Evolutionary conservation across 768 basidiomycete genomes (phyloP).

Genomic region (Boletus rubescentipes): DNA sequence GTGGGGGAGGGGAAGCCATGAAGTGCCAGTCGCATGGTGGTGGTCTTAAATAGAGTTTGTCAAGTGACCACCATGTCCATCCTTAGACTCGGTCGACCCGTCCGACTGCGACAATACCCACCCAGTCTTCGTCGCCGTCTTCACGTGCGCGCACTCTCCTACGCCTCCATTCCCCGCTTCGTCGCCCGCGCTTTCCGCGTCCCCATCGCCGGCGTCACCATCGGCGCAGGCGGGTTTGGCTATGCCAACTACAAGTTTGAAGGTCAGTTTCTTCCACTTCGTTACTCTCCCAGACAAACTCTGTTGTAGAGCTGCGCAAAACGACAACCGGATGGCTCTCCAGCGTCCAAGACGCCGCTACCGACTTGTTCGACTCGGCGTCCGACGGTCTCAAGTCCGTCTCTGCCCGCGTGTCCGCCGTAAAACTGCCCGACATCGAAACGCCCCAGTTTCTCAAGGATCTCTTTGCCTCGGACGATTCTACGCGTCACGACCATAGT

Average conservation of each 20-base stretch:
- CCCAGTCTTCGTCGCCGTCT: constrained; percentile 56
- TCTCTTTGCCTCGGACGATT: constrained; percentile 41
- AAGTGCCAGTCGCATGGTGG: too few species aligned
- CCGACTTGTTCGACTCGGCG: constrained; percentile 66
- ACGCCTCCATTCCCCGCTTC: constrained; percentile 86
- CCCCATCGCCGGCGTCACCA: constrained; percentile 83
- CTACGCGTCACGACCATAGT: constrained; percentile 32
- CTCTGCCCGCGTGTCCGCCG: constrained; percentile 55
- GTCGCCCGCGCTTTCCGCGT: constrained; percentile 85
- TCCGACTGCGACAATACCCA: constrained; percentile 20
- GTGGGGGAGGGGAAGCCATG: too few species aligned
- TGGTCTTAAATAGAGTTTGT: too few species aligned
- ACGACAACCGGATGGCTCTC: constrained; percentile 66
- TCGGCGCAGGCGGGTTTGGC: constrained; percentile 87
- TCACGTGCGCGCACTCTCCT: constrained; percentile 77
- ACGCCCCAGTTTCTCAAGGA: constrained; percentile 70
- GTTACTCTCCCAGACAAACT: neutral
- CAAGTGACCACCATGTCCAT: neutral
- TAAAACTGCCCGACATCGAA: constrained; percentile 58
- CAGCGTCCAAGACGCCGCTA: constrained; percentile 60
- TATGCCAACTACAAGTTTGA: constrained; percentile 98
- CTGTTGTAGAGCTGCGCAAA: constrained; percentile 63
- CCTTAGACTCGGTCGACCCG: too few species aligned
- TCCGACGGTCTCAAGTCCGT: constrained; percentile 65
- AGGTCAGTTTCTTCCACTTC: constrained; percentile 47